Conservation (phyloP, 345 rosid species). For the Leavenworthia alabamica region DNA sequence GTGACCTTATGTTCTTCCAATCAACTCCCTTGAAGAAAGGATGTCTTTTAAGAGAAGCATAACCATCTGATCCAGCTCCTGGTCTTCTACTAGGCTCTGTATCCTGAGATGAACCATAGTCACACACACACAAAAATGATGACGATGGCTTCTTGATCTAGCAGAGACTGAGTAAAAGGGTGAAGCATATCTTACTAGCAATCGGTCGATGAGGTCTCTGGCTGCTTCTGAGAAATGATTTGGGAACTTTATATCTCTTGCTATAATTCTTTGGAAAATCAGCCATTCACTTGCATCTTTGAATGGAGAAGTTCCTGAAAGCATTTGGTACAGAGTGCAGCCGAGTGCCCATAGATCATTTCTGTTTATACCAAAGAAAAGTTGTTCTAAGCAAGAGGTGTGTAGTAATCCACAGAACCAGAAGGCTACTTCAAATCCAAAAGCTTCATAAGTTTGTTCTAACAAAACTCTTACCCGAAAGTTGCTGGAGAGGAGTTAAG, state of each 20-base stretch:
- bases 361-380: conserved; percentile 46
- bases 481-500: conserved; percentile 98
- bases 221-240: conserved; percentile 85
- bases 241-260: conserved; percentile 87
- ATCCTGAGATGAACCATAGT: conserved; percentile 49
- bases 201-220: conserved; percentile 70
- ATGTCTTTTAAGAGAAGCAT: conserved; percentile 71
- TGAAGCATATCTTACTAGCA: conserved; percentile 56
- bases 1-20: conserved; percentile 69
- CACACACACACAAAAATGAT: background rate
- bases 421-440: conserved; percentile 3
- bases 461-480: conserved; percentile 58
- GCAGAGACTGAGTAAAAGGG: conserved; percentile 11
- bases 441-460: background rate
- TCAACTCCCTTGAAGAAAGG: conserved; percentile 84
- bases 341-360: conserved; percentile 99
- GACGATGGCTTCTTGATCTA: background rate
- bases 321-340: conserved; percentile 99
- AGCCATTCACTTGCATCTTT: conserved; percentile 99
- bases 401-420: conserved; percentile 13
- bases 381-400: conserved; percentile 26
- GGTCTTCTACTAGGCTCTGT: conserved; percentile 85
- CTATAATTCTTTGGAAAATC: conserved; percentile 90
- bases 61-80: conserved; percentile 88
- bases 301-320: conserved; percentile 97